Conservation (phyloP, 495 filamentous ascomycete genomes). For the Neurospora discreta region DNA sequence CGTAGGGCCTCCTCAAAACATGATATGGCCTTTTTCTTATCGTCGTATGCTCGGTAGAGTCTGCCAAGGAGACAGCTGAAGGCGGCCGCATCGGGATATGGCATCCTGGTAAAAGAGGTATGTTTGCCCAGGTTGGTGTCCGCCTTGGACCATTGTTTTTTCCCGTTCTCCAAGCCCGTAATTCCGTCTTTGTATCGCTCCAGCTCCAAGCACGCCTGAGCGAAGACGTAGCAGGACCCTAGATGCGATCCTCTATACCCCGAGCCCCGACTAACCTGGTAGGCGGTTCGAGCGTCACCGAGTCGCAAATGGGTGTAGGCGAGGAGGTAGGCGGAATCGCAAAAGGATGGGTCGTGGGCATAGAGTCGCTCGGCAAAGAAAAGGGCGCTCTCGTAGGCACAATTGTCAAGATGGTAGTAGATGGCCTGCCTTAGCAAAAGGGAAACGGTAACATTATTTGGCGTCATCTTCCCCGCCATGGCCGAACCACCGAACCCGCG, state of each 20-base stretch:
- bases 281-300: slow-evolving; percentile 55
- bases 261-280: slow-evolving; percentile 54
- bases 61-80: slow-evolving; percentile 74
- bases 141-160: slow-evolving; percentile 56
- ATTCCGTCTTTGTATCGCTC: slow-evolving; percentile 72
- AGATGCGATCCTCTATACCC: slow-evolving; percentile 60
- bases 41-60: slow-evolving; percentile 69
- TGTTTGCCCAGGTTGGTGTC: slow-evolving; percentile 62
- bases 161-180: slow-evolving; percentile 63
- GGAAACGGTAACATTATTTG: slow-evolving; percentile 52
- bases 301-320: slow-evolving; percentile 73
- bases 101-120: slow-evolving; percentile 58
- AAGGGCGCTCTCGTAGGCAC: slow-evolving; percentile 74
- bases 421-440: slow-evolving; percentile 73
- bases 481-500: slow-evolving; percentile 7
- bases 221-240: slow-evolving; percentile 86
- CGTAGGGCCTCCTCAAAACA: slow-evolving; percentile 83
- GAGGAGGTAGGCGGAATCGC: slow-evolving; percentile 73
- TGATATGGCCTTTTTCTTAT: slow-evolving; percentile 67
- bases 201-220: slow-evolving; percentile 72
- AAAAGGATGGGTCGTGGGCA: slow-evolving; percentile 66
- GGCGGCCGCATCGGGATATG: slow-evolving; percentile 74
- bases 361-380: slow-evolving; percentile 81
- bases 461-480: slow-evolving; percentile 47
- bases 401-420: slow-evolving; percentile 89